Percentiles rank a stretch among this genome's conserved stretches.
These are phyloP conservation scores for Fusarium odoratissimum DNA, from an alignment of 2,329 filamentous ascomycete species.

Conservation along the genomic window DNA sequence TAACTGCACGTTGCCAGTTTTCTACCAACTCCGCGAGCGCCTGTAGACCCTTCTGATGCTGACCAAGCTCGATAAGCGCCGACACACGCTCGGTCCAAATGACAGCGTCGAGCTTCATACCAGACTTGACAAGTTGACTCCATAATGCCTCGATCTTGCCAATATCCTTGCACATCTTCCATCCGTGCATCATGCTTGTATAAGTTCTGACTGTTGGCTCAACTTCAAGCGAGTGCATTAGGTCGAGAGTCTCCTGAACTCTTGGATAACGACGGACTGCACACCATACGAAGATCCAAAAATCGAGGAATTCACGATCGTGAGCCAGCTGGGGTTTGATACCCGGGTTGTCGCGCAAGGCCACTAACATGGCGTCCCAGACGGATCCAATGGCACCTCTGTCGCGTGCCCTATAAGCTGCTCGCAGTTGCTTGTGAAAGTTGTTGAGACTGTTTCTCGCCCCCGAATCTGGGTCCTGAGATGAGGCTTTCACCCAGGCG, in stretches of 20 bases:
- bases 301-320: constrained; percentile 53
- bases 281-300: constrained; percentile 56
- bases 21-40: constrained; percentile 75
- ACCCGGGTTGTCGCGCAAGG: constrained; percentile 39
- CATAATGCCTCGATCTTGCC: constrained; percentile 75
- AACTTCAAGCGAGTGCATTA: constrained; percentile 61
- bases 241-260: constrained; percentile 53
- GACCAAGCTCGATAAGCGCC: constrained; percentile 69
- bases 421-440: constrained; percentile 47
- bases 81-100: constrained; percentile 79
- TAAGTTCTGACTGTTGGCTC: constrained; percentile 74
- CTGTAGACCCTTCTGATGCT: constrained; percentile 66
- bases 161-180: constrained; percentile 68
- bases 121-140: constrained; percentile 68
- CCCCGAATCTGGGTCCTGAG: constrained; percentile 1
- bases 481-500: constrained; percentile 35
- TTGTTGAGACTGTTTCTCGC: constrained; percentile 12
- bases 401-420: constrained; percentile 48
- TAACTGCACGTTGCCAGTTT: constrained; percentile 63
- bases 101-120: constrained; percentile 69
- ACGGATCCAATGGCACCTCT: constrained; percentile 45
- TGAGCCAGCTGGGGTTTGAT: constrained; percentile 47
- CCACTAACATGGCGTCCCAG: constrained; percentile 50
- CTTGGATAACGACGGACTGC: constrained; percentile 45
- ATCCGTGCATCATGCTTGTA: constrained; percentile 79